Percentiles rank a stretch among this genome's conserved stretches.
phyloP scores from a whole-genome alignment of 768 basidiomycete genomes.

The Collybia mongolica region DNA sequence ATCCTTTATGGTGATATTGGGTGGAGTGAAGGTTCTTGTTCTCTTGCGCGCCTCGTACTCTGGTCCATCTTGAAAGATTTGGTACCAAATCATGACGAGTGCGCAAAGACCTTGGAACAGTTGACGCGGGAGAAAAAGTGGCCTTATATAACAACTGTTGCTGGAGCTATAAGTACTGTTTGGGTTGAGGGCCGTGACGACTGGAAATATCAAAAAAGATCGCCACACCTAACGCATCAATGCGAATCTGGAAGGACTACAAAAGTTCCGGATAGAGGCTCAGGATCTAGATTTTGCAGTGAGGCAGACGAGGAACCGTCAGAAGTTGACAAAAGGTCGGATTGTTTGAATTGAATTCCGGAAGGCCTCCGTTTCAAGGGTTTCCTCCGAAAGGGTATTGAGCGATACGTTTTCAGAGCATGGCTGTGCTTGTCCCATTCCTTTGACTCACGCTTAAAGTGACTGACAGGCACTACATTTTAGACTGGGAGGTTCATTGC shows the following conservation, averaged over 20 bases:
- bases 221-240: constrained; percentile 12
- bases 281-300: constrained; percentile 5
- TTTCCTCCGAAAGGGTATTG: too few relatives aligned
- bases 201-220: constrained; percentile 17
- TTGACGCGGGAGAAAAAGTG: neutral
- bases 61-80: constrained; percentile 44
- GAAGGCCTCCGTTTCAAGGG: too few relatives aligned
- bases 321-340: too few relatives aligned
- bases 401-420: too few relatives aligned
- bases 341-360: too few relatives aligned
- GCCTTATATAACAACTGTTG: neutral
- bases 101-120: neutral
- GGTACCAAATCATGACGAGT: constrained; percentile 36
- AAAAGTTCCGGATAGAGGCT: constrained; percentile 3
- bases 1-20: constrained; percentile 39
- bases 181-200: constrained; percentile 10
- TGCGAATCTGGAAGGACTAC: constrained; percentile 11
- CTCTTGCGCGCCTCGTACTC: constrained; percentile 47
- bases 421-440: too few relatives aligned
- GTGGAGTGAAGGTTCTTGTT: constrained; percentile 37
- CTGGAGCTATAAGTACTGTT: constrained; percentile 9
- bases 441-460: too few relatives aligned
- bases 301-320: too few relatives aligned
- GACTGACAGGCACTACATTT: too few relatives aligned
- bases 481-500: too few relatives aligned